Percentiles rank a stretch among this genome's conserved stretches.
Conservation (phyloP, 2,329 filamentous ascomycete species). For the Colletotrichum sp. region DNA sequence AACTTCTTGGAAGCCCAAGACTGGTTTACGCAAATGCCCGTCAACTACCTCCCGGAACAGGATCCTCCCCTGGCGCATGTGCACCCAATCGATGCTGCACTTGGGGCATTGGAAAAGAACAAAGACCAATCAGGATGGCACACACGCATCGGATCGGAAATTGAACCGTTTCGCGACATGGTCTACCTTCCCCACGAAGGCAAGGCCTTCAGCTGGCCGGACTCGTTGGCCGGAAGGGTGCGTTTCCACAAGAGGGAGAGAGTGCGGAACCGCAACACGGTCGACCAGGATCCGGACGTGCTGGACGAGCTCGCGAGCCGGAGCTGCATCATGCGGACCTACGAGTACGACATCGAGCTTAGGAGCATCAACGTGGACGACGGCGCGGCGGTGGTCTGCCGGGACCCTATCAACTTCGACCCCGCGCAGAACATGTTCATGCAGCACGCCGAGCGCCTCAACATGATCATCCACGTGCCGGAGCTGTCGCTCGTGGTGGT, state of each 20-base stretch:
- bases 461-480: constrained; percentile 68
- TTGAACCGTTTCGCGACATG: constrained; percentile 31
- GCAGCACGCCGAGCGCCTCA: constrained; percentile 43
- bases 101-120: not conserved
- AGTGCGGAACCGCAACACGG: not conserved
- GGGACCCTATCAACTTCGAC: constrained; percentile 30
- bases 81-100: not conserved
- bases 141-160: not conserved
- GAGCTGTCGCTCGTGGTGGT: constrained; percentile 73
- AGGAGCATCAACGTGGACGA: constrained; percentile 27
- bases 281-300: not conserved
- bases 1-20: not conserved
- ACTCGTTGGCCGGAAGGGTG: not conserved
- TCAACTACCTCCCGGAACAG: not conserved
- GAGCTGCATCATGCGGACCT: constrained; percentile 51
- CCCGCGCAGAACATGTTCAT: constrained; percentile 20
- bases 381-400: constrained; percentile 31
- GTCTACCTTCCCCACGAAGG: constrained; percentile 39
- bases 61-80: not conserved
- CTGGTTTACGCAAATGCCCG: not conserved
- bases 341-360: constrained; percentile 54
- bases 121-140: not conserved
- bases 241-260: constrained; percentile 4
- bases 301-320: constrained; percentile 21
- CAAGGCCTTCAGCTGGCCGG: constrained; percentile 6